Percentiles rank a stretch among this genome's conserved stretches.
phyloP scores from a whole-genome alignment of 2,329 filamentous ascomycete genomes.

The Ascochyta koolunga region DNA sequence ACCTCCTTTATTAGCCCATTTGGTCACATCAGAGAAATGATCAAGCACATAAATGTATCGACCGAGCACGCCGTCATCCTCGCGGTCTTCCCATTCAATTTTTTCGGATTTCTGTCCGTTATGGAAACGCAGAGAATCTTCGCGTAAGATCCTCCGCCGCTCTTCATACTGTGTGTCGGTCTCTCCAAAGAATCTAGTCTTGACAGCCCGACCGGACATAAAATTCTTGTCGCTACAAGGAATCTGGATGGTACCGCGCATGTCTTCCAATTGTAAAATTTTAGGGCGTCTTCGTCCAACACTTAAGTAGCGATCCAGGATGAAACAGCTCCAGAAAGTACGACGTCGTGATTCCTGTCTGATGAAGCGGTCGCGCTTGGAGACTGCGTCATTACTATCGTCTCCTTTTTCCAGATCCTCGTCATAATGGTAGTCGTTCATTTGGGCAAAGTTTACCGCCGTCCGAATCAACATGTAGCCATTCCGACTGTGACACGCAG shows the following conservation, averaged over 20 bases:
- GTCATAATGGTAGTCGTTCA: constrained; percentile 39
- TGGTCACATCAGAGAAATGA: constrained; percentile 62
- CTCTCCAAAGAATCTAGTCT: constrained; percentile 43
- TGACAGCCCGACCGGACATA: constrained; percentile 64
- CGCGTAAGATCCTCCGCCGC: constrained; percentile 17
- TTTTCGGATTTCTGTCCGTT: constrained; percentile 9
- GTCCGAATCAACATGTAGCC: constrained; percentile 71
- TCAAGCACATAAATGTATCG: constrained; percentile 61
- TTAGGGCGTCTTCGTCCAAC: constrained; percentile 67
- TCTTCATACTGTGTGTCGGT: constrained; percentile 20
- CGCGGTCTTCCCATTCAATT: constrained; percentile 56
- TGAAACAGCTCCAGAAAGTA: constrained; percentile 77
- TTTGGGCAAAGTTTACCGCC: constrained; percentile 63
- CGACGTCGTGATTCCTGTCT: constrained; percentile 69
- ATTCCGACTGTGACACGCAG: constrained; percentile 64
- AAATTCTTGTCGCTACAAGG: constrained; percentile 72
- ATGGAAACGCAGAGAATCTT: constrained; percentile 1
- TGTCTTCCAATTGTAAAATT: constrained; percentile 64
- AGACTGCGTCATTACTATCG: constrained; percentile 16
- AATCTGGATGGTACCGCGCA: constrained; percentile 64
- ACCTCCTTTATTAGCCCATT: constrained; percentile 65
- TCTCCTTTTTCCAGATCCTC: constrained; percentile 34
- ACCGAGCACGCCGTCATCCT: constrained; percentile 55
- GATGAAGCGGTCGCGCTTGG: constrained; percentile 55
- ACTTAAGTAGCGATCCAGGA: constrained; percentile 72